phyloP scores from a whole-genome alignment of 305 asterid genomes.

The Fraxinus sp. region DNA sequence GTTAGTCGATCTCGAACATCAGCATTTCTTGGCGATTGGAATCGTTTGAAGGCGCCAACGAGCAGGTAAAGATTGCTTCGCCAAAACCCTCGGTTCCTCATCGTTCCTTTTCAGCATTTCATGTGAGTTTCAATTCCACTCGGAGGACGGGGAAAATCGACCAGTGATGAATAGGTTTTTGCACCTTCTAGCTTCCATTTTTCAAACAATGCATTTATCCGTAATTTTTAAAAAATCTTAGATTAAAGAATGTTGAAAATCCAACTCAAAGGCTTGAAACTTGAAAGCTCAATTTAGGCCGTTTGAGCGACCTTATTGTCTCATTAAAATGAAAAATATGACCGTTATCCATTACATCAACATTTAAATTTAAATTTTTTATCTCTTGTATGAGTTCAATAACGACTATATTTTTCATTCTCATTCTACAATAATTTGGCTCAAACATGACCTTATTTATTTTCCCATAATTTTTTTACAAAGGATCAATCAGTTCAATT shows the following conservation, averaged over 20 bases:
- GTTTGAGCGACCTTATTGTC: no score
- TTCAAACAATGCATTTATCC: no score
- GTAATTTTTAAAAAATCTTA: not conserved
- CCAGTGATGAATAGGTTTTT: not conserved
- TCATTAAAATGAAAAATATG: no score
- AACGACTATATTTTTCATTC: no score
- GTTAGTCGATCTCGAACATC: slow-evolving; percentile 10
- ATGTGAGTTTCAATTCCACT: not conserved
- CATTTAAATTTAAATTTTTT: no score
- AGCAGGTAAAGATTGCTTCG: slow-evolving; percentile 17
- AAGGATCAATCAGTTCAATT: not conserved
- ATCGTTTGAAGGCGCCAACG: slow-evolving; percentile 22
- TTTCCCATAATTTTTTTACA: not conserved
- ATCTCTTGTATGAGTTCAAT: no score
- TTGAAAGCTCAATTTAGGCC: not conserved
- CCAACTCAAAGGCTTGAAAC: not conserved
- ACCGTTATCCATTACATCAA: no score
- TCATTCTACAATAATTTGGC: no score
- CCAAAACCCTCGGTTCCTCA: slow-evolving; percentile 28
- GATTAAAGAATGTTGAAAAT: not conserved
- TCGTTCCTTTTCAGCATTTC: slow-evolving; percentile 12
- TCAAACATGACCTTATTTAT: no score
- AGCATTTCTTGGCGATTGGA: slow-evolving; percentile 11
- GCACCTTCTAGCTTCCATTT: no score
- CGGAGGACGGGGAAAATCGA: not conserved